Conservation (phyloP, 225 moss, liverwort and hornwort genomes). For the Bryoerythrophyllum caledonicum region DNA sequence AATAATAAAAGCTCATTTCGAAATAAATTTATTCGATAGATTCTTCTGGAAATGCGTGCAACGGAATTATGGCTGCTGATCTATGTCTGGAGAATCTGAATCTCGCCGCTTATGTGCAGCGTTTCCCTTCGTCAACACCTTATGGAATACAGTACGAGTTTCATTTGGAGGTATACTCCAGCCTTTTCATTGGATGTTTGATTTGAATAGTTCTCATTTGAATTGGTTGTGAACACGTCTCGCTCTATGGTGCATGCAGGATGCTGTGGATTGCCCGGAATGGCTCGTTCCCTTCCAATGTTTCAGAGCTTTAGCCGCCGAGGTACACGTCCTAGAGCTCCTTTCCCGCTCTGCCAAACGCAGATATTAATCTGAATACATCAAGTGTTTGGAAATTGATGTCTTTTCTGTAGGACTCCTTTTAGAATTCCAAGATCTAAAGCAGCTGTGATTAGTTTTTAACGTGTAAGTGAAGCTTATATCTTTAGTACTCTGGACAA, state of each 20-base stretch:
- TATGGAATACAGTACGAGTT: slow-evolving; percentile 97
- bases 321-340: slow-evolving; percentile 37
- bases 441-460: not conserved
- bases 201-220: not conserved
- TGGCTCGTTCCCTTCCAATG: slow-evolving; percentile 97
- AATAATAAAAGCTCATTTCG: not conserved
- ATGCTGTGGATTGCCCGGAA: slow-evolving; percentile 96
- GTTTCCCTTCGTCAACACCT: slow-evolving; percentile 60
- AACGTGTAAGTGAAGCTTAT: not conserved
- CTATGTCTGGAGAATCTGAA: not conserved
- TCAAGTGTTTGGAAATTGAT: not conserved
- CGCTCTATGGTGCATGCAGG: slow-evolving; percentile 51
- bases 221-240: slow-evolving; percentile 8
- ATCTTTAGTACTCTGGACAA: slow-evolving; percentile 18
- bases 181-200: not conserved
- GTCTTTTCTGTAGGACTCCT: not conserved
- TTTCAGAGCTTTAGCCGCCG: slow-evolving; percentile 80
- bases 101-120: slow-evolving; percentile 36
- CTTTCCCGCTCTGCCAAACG: not conserved
- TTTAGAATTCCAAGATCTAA: not conserved
- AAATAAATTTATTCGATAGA: not conserved
- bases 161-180: slow-evolving; percentile 60
- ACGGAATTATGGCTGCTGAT: not conserved
- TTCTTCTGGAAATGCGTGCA: not conserved
- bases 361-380: not conserved